Percentiles rank a stretch among this genome's conserved stretches.
These are phyloP conservation scores for Syncephalis fuscata DNA, from an alignment of 371 early-diverging fungal genomes.

Conservation along the genomic window DNA sequence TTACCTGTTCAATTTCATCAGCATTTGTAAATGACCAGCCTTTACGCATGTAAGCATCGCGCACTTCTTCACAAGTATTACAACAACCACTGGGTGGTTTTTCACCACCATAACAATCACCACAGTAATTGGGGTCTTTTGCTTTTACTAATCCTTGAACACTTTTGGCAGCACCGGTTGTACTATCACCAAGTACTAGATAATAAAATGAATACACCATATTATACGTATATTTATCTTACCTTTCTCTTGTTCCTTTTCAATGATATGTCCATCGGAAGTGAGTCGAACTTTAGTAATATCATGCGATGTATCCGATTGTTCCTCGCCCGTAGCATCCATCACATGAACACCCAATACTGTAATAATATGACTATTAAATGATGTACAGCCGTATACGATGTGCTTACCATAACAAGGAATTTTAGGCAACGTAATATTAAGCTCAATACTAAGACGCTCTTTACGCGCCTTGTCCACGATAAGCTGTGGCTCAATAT, in stretches of 20 bases:
- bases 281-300: constrained; percentile 68
- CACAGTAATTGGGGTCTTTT: constrained; percentile 38
- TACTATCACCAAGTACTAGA: constrained; percentile 25
- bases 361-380: not conserved
- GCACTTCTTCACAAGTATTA: constrained; percentile 87
- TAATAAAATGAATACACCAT: not conserved
- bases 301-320: constrained; percentile 60
- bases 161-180: constrained; percentile 11
- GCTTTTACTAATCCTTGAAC: constrained; percentile 1
- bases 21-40: constrained; percentile 70
- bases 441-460: constrained; percentile 73
- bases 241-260: constrained; percentile 18
- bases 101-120: constrained; percentile 74
- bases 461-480: constrained; percentile 80
- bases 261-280: constrained; percentile 41
- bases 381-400: not conserved
- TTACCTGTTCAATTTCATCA: constrained; percentile 68
- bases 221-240: not conserved
- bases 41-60: constrained; percentile 56
- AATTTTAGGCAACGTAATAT: constrained; percentile 79
- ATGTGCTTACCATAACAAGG: constrained; percentile 67
- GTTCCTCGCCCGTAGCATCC: constrained; percentile 86
- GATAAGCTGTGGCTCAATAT: constrained; percentile 51
- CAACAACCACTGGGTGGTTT: constrained; percentile 69
- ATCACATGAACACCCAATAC: constrained; percentile 51